Conservation (phyloP, 139 green algal species). For the Picochlorum sp. region DNA sequence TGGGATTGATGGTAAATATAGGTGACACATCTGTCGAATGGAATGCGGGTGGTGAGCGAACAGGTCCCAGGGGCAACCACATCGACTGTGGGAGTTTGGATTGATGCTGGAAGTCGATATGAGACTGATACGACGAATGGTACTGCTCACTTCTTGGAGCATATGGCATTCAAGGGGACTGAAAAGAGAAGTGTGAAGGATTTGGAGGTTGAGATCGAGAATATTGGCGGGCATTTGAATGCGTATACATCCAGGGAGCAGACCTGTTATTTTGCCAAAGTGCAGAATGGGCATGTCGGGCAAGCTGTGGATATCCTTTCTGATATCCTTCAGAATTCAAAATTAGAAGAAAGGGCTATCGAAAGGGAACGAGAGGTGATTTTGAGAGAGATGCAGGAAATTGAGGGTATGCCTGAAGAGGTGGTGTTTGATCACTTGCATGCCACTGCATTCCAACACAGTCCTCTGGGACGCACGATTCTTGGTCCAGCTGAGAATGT, state of each 20-base stretch:
- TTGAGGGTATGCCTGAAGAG: conserved; percentile 72
- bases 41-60: conserved; percentile 89
- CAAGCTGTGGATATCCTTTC: conserved; percentile 88
- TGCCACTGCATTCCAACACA: conserved; percentile 97
- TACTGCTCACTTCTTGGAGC: conserved; percentile 96
- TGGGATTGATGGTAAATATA: conserved; percentile 23
- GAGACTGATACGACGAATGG: conserved; percentile 89
- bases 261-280: conserved; percentile 88
- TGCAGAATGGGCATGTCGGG: conserved; percentile 70
- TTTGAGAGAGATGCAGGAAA: conserved; percentile 89
- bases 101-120: conserved; percentile 93
- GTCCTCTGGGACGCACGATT: conserved; percentile 89
- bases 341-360: conserved; percentile 75
- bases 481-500: conserved; percentile 93
- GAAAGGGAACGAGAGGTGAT: conserved; percentile 92
- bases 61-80: conserved; percentile 73
- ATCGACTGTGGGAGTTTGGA: conserved; percentile 93
- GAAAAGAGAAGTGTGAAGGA: conserved; percentile 66
- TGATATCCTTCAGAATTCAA: conserved; percentile 95
- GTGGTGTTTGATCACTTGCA: conserved; percentile 98
- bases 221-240: conserved; percentile 97
- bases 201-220: conserved; percentile 95
- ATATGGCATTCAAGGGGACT: conserved; percentile 99
- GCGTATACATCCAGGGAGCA: conserved; percentile 96
- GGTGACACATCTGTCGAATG: conserved; percentile 87